A percentile compares a stretch with the other conserved stretches of the same genome.
phyloP scores from a whole-genome alignment of 2,329 filamentous ascomycete genomes.

The Rachicladosporium sp. region DNA sequence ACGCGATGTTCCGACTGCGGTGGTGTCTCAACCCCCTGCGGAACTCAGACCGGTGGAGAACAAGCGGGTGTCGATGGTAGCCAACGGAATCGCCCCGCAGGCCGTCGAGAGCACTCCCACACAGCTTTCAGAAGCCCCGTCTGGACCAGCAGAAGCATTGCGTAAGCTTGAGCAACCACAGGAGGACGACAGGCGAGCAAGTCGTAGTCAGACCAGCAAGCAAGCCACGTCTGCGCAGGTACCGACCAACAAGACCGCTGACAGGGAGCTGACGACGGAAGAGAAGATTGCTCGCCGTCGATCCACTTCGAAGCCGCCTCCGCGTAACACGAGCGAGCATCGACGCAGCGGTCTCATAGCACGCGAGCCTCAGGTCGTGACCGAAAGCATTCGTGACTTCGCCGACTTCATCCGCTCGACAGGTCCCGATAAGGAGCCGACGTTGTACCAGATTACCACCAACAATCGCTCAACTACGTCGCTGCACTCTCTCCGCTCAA shows the following conservation, averaged over 20 bases:
- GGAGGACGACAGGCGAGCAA: conserved; percentile 4
- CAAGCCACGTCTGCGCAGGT: conserved; percentile 11
- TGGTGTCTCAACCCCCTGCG: no score
- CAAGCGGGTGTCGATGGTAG: conserved; percentile 1
- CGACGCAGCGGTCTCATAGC: conserved; percentile 33
- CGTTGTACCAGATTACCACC: conserved; percentile 9
- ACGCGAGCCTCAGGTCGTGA: conserved; percentile 59
- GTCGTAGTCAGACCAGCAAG: conserved; percentile 12
- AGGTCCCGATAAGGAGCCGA: conserved; percentile 42
- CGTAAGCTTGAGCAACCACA: not conserved
- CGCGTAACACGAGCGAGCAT: conserved; percentile 21
- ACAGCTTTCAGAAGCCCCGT: not conserved
- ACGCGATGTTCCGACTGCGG: conserved; percentile 25
- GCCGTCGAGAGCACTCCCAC: not conserved
- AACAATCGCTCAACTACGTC: conserved; percentile 16
- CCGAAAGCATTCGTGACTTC: conserved; percentile 68
- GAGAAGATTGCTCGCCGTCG: conserved; percentile 12
- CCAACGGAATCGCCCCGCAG: not conserved
- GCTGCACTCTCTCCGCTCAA: conserved; percentile 12
- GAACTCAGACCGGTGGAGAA: not conserved
- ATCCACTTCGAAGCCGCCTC: conserved; percentile 20
- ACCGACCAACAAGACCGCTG: not conserved
- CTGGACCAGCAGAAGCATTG: not conserved
- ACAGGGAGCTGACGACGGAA: conserved; percentile 1
- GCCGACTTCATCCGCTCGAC: conserved; percentile 83